These are phyloP conservation scores for Suhomyces kunorum DNA, from an alignment of 1,139 yeast genomes.

Conservation along the genomic window DNA sequence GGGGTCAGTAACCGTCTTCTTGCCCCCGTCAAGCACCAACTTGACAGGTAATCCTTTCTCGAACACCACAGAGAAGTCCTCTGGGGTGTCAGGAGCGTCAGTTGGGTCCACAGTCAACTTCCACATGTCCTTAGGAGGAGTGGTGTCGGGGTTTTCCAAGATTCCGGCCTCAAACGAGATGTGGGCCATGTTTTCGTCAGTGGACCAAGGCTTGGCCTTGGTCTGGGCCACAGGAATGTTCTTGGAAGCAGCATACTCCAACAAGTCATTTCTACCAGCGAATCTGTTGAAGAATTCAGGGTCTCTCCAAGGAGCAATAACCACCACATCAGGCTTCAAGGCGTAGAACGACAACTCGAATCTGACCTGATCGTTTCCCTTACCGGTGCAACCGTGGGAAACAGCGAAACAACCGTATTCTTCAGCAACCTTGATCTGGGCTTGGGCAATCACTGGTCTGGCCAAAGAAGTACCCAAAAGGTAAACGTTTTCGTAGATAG, in stretches of 20 bases:
- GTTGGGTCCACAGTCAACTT: conserved; percentile 93
- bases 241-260: conserved; percentile 90
- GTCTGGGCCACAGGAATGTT: conserved; percentile 95
- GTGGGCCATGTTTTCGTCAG: conserved; percentile 98
- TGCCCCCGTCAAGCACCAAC: conserved; percentile 66
- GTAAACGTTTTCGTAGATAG: conserved; percentile 95
- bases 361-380: conserved; percentile 99
- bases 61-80: conserved; percentile 79
- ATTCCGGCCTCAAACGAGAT: conserved; percentile 99
- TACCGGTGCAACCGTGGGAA: conserved; percentile 98
- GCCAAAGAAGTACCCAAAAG: conserved; percentile 96
- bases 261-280: conserved; percentile 95
- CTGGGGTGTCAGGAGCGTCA: conserved; percentile 94
- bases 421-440: conserved; percentile 96
- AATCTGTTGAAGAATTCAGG: conserved; percentile 92
- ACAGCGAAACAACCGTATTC: conserved; percentile 98
- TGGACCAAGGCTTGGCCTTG: conserved; percentile 98
- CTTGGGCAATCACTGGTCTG: conserved; percentile 97
- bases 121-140: conserved; percentile 99
- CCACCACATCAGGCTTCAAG: conserved; percentile 92
- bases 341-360: conserved; percentile 97
- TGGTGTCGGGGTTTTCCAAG: conserved; percentile 94
- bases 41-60: conserved; percentile 86
- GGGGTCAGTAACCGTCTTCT: conserved; percentile 69
- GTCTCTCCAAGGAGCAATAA: conserved; percentile 99